phyloP scores from a whole-genome alignment of 2,329 filamentous ascomycete genomes.

The Ophiostoma perfectum region DNA sequence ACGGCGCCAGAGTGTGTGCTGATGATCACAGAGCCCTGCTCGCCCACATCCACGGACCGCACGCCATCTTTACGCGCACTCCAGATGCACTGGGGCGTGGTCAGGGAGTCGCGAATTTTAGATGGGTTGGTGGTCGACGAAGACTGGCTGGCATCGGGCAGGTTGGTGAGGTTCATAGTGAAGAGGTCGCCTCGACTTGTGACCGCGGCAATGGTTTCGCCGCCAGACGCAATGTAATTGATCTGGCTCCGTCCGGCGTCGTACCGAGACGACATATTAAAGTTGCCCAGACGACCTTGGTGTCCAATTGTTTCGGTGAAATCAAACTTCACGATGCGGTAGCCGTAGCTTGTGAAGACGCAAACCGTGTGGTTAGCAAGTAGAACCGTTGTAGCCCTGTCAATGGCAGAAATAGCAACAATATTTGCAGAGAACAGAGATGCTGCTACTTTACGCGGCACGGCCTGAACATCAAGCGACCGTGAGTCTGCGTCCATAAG shows the following conservation, averaged over 20 bases:
- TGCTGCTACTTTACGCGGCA: conserved; percentile 80
- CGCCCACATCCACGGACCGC: conserved; percentile 78
- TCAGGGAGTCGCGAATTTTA: conserved; percentile 80
- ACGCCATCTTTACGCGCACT: conserved; percentile 81
- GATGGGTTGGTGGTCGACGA: conserved; percentile 85
- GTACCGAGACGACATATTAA: conserved; percentile 60
- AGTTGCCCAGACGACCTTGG: conserved; percentile 56
- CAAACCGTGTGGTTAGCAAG: conserved; percentile 84
- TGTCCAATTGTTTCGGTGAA: conserved; percentile 60
- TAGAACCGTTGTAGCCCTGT: conserved; percentile 79
- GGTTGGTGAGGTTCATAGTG: conserved; percentile 70
- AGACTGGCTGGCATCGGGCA: conserved; percentile 54
- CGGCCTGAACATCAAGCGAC: conserved; percentile 75
- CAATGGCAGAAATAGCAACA: conserved; percentile 76
- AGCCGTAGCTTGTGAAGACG: conserved; percentile 93
- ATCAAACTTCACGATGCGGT: conserved; percentile 83
- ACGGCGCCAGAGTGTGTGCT: conserved; percentile 89
- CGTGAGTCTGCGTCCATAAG: conserved; percentile 92
- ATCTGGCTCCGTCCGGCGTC: conserved; percentile 61
- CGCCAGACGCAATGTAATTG: conserved; percentile 71
- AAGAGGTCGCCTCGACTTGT: conserved; percentile 82
- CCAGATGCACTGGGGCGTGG: conserved; percentile 77
- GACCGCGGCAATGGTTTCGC: conserved; percentile 85
- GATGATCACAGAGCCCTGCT: conserved; percentile 91
- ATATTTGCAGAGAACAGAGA: conserved; percentile 73